Evolutionary conservation across 1,284 basidiomycete genomes (phyloP), one percentile per base, ranked within the genome.

Genomic region (Trichosporon coremiiforme): DNA sequence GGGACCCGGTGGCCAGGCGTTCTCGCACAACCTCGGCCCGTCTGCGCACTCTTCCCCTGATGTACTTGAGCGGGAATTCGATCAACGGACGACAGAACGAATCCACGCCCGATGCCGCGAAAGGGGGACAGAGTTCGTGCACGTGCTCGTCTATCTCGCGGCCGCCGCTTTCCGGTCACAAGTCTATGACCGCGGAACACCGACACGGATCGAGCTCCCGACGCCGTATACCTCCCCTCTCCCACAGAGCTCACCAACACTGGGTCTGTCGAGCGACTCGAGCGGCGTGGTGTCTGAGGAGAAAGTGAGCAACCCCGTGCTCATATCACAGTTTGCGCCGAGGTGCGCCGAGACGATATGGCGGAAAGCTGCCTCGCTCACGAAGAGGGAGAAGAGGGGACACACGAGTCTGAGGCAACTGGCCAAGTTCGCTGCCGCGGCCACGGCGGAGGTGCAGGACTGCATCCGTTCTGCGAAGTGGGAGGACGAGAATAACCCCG

Each of bases 141-240:
- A 41, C 38, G 63, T 45, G 36, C 35, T 64, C 63, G 63, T 45
- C 36, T 64, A 41, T 38, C 63, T 45, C 12, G 35, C 38, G 5
- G 63, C 63, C 35, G 20, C 33, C 2, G 63, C 63, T 10, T 38
- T 64, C 38, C 31, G 8, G 4, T 13, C 29, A 9, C 57, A 60
- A 17, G 31, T 12, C 5, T 9, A 22, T 17, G 57, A 60, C 20
- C 29, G 57, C 0, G 13, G 31, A 13, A 33, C 22, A 4, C 57
- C 57, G 57, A 60, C 29, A 0, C 17, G 29, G 6, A 60, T 60
- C 57, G 57, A 33, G 57, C 57, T 60, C 7, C 57, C 57, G 29
- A 31, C 29, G 10, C 25, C 29, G 8, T 53, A 53, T 9, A 22
- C 47, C n/a, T 53, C 47, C n/a, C 47, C 47, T 4, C n/a, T 53